These are phyloP conservation scores for Ogataea kodamae DNA, from an alignment of 805 yeast genomes.

Conservation along the genomic window DNA sequence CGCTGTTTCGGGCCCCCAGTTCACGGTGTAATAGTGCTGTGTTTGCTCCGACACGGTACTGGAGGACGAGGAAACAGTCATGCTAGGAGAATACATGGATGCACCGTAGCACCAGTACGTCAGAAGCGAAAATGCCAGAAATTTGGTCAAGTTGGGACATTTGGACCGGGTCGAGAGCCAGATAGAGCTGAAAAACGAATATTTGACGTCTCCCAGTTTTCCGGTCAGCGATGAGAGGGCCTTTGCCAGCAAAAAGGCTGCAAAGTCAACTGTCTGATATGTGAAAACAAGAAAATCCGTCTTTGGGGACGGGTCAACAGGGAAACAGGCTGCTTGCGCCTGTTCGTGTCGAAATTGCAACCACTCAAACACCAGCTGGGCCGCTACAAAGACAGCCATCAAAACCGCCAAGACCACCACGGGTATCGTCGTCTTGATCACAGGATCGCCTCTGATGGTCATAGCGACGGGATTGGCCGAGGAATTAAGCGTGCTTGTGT, in stretches of 20 bases:
- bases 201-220: not conserved
- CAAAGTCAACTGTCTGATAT: conserved; percentile 16
- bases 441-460: not conserved
- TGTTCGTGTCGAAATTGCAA: conserved; percentile 15
- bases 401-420: conserved; percentile 1
- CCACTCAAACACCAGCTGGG: conserved; percentile 17
- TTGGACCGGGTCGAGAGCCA: conserved; percentile 19
- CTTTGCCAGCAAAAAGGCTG: conserved; percentile 8
- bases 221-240: conserved; percentile 3
- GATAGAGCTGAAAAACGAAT: conserved; percentile 13
- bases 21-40: too few species aligned
- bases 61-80: too few species aligned
- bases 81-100: too few species aligned
- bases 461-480: not conserved
- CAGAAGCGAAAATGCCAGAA: conserved; percentile 3
- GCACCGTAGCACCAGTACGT: conserved; percentile 1
- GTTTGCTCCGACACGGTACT: too few species aligned
- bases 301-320: conserved; percentile 4
- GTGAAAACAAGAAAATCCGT: conserved; percentile 13
- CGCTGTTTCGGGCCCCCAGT: not conserved
- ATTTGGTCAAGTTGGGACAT: conserved; percentile 3
- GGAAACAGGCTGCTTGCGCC: conserved; percentile 6
- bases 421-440: not conserved
- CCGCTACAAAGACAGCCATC: conserved; percentile 1
- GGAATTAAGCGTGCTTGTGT: not conserved